A percentile compares a stretch with the other conserved stretches of the same genome.
phyloP scores from a whole-genome alignment of 2,329 filamentous ascomycete genomes.

The Paraphoma sp. region DNA sequence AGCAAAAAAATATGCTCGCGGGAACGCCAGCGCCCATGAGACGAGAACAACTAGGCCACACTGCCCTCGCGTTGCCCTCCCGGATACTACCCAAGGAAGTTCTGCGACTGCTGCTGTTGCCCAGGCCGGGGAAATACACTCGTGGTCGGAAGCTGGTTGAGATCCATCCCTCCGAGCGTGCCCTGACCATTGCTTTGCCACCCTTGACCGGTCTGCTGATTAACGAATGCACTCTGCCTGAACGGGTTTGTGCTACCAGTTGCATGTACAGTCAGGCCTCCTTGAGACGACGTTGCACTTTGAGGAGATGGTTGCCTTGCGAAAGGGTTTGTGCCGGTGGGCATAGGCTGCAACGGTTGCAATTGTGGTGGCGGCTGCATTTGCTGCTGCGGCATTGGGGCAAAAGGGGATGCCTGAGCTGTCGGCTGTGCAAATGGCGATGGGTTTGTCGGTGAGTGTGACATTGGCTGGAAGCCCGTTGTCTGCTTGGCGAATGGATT shows the following conservation, averaged over 20 bases:
- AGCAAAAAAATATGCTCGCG: background rate
- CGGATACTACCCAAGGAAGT: conserved; percentile 33
- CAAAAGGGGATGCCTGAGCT: conserved; percentile 42
- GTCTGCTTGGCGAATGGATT: conserved; percentile 82
- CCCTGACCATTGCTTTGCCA: conserved; percentile 82
- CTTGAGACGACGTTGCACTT: conserved; percentile 34
- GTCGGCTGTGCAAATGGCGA: conserved; percentile 36
- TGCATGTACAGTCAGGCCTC: conserved; percentile 68
- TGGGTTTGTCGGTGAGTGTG: conserved; percentile 31
- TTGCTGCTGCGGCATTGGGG: conserved; percentile 36
- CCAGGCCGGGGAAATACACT: conserved; percentile 86
- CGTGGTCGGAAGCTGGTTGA: conserved; percentile 80
- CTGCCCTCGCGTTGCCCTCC: background rate
- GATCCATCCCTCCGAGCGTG: conserved; percentile 75
- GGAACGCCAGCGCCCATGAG: background rate
- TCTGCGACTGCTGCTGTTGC: conserved; percentile 39
- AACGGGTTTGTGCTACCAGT: conserved; percentile 96
- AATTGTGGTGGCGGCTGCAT: conserved; percentile 17
- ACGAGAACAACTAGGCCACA: background rate
- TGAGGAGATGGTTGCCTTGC: conserved; percentile 60
- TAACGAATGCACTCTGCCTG: conserved; percentile 87
- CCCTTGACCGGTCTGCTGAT: conserved; percentile 83
- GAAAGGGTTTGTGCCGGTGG: conserved; percentile 77
- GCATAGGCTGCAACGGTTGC: conserved; percentile 60
- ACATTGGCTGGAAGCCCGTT: conserved; percentile 36